These are phyloP conservation scores for Eudorina sp. DNA, from an alignment of 139 green algal species.

Conservation along the genomic window DNA sequence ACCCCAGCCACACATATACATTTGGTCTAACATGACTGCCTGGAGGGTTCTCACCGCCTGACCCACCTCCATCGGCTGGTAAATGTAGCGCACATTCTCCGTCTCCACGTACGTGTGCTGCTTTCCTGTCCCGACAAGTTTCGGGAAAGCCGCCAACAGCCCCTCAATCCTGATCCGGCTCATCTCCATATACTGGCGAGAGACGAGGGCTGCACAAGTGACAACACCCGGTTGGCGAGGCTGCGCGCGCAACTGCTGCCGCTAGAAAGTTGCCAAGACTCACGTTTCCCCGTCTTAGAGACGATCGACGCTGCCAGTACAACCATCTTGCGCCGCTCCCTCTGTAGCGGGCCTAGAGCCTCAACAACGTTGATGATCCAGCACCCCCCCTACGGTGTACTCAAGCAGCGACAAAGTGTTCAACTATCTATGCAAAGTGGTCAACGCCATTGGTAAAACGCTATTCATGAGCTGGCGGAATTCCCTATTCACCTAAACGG, in stretches of 20 bases:
- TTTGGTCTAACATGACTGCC: too few species aligned
- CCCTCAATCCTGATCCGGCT: conserved; percentile 98
- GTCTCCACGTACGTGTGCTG: conserved; percentile 99
- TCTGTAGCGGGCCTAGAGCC: background rate
- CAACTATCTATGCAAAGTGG: background rate
- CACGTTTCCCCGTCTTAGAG: conserved; percentile 94
- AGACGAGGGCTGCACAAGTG: conserved; percentile 91
- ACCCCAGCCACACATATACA: background rate
- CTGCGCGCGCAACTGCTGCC: conserved; percentile 23
- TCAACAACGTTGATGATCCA: background rate
- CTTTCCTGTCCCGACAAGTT: conserved; percentile 95
- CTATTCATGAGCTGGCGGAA: too few species aligned
- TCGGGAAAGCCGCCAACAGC: conserved; percentile 98
- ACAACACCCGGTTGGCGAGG: background rate
- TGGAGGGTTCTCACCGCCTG: background rate
- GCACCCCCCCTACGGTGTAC: too few species aligned
- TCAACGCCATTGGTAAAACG: too few species aligned
- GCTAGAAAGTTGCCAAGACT: background rate
- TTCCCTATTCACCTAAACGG: too few species aligned
- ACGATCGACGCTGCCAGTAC: conserved; percentile 92
- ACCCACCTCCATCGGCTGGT: conserved; percentile 96
- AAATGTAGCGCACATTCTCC: conserved; percentile 99
- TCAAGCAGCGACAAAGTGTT: background rate
- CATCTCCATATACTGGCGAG: conserved; percentile 99
- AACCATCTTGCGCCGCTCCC: conserved; percentile 82